These are phyloP conservation scores for Haplosporangium sp. DNA, from an alignment of 371 early-diverging fungal species.

Conservation along the genomic window DNA sequence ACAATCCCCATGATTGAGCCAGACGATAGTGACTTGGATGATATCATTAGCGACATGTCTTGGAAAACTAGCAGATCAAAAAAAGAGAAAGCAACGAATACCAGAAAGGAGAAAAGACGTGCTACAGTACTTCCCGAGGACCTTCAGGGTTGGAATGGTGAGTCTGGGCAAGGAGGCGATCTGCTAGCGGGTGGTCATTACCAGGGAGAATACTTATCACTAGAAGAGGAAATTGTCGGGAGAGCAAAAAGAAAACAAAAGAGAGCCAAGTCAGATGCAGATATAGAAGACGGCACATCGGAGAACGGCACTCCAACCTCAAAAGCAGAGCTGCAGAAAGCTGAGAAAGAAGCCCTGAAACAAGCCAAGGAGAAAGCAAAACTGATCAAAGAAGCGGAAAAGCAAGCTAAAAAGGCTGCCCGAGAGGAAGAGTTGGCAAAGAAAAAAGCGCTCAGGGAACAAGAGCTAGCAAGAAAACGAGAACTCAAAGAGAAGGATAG, in stretches of 20 bases:
- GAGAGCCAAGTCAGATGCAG: neutral
- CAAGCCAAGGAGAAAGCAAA: conserved; percentile 12
- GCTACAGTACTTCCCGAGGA: neutral
- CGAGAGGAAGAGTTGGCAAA: conserved; percentile 16
- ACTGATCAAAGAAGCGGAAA: conserved; percentile 17
- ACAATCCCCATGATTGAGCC: neutral
- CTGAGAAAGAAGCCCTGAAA: conserved; percentile 15
- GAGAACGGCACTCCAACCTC: neutral
- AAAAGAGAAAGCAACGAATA: neutral
- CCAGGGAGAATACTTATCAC: neutral
- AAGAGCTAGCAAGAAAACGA: conserved; percentile 20
- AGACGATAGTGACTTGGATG: conserved; percentile 20
- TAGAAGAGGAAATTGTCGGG: conserved; percentile 24
- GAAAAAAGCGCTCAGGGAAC: conserved; percentile 18
- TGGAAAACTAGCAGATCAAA: neutral
- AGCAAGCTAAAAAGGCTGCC: conserved; percentile 10
- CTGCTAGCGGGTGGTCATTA: neutral
- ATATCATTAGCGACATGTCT: conserved; percentile 22
- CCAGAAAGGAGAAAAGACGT: neutral
- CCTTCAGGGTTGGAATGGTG: conserved; percentile 9
- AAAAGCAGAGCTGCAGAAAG: neutral
- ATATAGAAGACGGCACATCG: neutral
- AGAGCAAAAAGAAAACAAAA: conserved; percentile 11
- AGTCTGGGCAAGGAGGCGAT: neutral
- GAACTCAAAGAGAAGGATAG: conserved; percentile 15